Evolutionary conservation across 2,329 filamentous ascomycete genomes (phyloP).

Genomic region (Aspergillus luchuensis): DNA sequence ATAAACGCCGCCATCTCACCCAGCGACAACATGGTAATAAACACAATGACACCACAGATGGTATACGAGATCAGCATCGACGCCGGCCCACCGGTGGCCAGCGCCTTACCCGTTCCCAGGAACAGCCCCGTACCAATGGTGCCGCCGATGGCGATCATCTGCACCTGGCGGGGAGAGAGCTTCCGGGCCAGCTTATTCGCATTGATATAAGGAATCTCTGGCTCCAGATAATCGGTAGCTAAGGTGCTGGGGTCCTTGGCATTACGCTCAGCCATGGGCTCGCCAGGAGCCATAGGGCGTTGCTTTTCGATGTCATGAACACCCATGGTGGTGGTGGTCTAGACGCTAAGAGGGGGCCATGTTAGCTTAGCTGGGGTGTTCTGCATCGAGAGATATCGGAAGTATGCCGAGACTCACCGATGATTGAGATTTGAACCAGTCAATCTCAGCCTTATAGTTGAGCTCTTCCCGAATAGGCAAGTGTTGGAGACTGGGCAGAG

Average conservation of each 20-base stretch:
- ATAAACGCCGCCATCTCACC: slow-evolving; percentile 64
- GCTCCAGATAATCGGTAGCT: slow-evolving; percentile 12
- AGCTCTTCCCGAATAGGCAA: not conserved
- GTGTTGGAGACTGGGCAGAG: not conserved
- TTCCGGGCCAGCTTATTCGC: slow-evolving; percentile 57
- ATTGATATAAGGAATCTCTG: slow-evolving; percentile 25
- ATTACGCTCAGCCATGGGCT: not conserved
- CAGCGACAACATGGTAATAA: slow-evolving; percentile 60
- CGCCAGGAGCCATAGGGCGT: slow-evolving; percentile 1
- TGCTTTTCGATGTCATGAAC: slow-evolving; percentile 31
- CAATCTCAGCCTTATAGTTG: not conserved
- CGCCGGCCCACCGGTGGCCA: slow-evolving; percentile 62
- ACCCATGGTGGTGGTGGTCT: slow-evolving; percentile 14
- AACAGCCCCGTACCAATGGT: slow-evolving; percentile 60
- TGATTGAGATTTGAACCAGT: not conserved
- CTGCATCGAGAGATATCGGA: not conserved
- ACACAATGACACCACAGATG: slow-evolving; percentile 60
- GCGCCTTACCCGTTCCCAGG: slow-evolving; percentile 62
- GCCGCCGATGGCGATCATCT: slow-evolving; percentile 63
- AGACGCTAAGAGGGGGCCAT: not conserved
- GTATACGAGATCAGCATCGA: slow-evolving; percentile 61
- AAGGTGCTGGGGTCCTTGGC: slow-evolving; percentile 19
- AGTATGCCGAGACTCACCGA: not conserved
- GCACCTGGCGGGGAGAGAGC: slow-evolving; percentile 63
- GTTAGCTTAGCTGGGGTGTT: not conserved